Percentiles rank a stretch among this genome's conserved stretches.
Evolutionary conservation across 1,284 basidiomycete genomes (phyloP).

Genomic region (Volvariella surrecta): DNA sequence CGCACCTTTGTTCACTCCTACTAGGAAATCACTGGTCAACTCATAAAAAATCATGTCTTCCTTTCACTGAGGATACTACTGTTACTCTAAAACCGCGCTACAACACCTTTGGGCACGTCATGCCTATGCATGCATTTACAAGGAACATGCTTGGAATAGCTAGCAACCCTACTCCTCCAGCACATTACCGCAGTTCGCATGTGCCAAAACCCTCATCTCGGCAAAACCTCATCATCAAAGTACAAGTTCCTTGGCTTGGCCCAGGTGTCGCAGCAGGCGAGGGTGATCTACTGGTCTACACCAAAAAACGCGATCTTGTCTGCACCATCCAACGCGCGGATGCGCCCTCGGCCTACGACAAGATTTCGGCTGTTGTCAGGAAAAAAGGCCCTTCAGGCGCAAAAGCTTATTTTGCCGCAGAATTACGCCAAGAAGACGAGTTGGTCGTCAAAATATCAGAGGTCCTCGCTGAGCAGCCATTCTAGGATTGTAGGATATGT

Average conservation of each 20-base stretch:
- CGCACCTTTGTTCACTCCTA: no score
- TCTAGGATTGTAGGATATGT: conserved; percentile 10
- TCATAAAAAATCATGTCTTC: conserved; percentile 39
- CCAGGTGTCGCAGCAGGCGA: background rate
- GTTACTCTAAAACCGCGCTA: conserved; percentile 40
- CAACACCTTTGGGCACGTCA: conserved; percentile 12
- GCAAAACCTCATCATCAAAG: conserved; percentile 36
- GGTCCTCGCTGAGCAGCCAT: conserved; percentile 40
- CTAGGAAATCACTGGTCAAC: background rate
- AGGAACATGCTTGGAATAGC: conserved; percentile 25
- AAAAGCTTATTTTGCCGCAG: conserved; percentile 52
- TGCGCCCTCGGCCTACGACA: conserved; percentile 28
- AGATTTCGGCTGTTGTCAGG: conserved; percentile 26
- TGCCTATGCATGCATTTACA: conserved; percentile 24
- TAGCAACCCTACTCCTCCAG: conserved; percentile 13
- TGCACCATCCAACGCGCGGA: conserved; percentile 29
- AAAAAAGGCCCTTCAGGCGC: conserved; percentile 31
- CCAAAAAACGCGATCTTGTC: conserved; percentile 41
- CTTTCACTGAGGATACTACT: conserved; percentile 32
- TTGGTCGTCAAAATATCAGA: conserved; percentile 42
- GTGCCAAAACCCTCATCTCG: conserved; percentile 17
- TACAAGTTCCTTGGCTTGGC: conserved; percentile 30
- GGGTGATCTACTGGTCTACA: conserved; percentile 35
- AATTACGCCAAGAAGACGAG: conserved; percentile 35
- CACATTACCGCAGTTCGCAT: conserved; percentile 18